Conservation (phyloP, 768 basidiomycete species). For the Kondoa subrosea region DNA sequence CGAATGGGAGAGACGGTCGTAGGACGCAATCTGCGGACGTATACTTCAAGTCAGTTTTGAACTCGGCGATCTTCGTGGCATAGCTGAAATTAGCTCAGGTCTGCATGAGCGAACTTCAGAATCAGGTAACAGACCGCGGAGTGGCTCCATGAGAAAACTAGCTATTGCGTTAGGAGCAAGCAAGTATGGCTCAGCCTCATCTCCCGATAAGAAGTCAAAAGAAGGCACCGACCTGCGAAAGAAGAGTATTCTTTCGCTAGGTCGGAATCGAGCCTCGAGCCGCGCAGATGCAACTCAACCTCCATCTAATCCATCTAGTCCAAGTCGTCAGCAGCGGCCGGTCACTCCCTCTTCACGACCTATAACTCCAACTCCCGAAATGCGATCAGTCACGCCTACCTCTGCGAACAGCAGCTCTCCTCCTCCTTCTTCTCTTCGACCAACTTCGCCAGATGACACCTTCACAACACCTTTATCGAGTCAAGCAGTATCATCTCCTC, state of each 20-base stretch:
- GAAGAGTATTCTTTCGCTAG: neutral
- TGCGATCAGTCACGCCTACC: neutral
- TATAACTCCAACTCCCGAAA: neutral
- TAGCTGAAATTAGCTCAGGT: too few species aligned
- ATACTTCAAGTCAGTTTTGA: too few species aligned
- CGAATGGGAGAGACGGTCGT: conserved; percentile 1
- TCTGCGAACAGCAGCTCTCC: neutral
- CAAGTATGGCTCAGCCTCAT: neutral
- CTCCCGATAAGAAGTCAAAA: neutral
- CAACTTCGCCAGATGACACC: too few species aligned
- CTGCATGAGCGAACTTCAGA: neutral
- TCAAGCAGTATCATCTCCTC: neutral
- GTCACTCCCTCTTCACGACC: neutral
- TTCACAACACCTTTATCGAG: too few species aligned
- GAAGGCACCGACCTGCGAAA: neutral
- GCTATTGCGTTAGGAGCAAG: neutral
- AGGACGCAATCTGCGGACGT: conserved; percentile 1
- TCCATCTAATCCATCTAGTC: neutral
- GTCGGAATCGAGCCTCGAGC: neutral
- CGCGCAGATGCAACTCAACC: neutral
- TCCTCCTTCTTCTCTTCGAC: too few species aligned
- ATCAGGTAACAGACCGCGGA: neutral
- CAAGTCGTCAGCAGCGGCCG: neutral
- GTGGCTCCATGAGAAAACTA: neutral
- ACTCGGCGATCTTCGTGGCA: too few species aligned